These are phyloP conservation scores for Tricholoma sp. DNA, from an alignment of 768 basidiomycete genomes.

Conservation along the genomic window DNA sequence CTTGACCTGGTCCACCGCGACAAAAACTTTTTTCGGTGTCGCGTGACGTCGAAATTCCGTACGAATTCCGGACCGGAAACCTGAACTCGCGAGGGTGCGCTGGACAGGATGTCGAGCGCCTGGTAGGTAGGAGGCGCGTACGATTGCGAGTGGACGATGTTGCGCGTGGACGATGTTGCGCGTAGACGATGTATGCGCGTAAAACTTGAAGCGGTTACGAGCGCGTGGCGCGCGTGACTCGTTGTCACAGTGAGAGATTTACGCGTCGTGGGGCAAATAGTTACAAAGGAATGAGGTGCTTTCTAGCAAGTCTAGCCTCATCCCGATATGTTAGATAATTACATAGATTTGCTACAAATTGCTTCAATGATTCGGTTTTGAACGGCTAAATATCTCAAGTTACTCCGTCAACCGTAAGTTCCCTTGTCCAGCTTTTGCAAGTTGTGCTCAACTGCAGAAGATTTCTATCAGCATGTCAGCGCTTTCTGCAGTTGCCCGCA, in stretches of 20 bases:
- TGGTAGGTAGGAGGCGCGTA: too few species aligned
- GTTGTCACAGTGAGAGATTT: too few species aligned
- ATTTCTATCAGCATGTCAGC: conserved; percentile 18
- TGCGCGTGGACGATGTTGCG: too few species aligned
- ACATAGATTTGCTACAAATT: too few species aligned
- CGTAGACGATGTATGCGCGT: too few species aligned
- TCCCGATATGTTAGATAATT: conserved; percentile 9
- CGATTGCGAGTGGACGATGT: too few species aligned
- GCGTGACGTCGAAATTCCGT: conserved; percentile 24
- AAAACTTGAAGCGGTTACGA: too few species aligned
- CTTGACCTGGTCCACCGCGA: conserved; percentile 13
- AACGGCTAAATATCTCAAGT: too few species aligned
- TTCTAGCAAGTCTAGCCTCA: conserved; percentile 27
- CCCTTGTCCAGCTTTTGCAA: not conserved
- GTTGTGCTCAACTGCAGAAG: not conserved
- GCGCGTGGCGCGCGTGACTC: too few species aligned
- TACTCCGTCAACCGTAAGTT: not conserved
- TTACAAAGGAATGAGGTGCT: conserved; percentile 38
- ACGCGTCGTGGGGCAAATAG: conserved; percentile 20
- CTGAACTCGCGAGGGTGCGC: too few species aligned
- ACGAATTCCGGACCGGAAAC: not conserved
- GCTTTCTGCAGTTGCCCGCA: conserved; percentile 50
- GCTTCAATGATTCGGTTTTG: too few species aligned
- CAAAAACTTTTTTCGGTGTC: conserved; percentile 44
- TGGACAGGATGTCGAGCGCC: too few species aligned